Base-by-base conservation (phyloP, 805 yeast genomes). In the Pichia cabralensis region DNA sequence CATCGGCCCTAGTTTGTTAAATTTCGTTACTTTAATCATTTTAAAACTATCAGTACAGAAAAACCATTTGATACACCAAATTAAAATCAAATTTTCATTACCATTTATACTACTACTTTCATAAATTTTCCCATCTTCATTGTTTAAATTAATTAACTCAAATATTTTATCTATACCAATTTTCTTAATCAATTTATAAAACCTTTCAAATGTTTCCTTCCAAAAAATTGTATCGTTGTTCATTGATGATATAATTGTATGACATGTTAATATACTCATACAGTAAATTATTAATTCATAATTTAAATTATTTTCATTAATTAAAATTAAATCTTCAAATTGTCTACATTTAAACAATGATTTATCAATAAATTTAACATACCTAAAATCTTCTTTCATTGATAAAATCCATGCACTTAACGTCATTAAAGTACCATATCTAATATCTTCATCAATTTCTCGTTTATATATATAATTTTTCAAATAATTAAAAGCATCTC, bases 1-100 rank as follows among this genome's bases (percentile, higher is more conserved):
- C 10, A 44, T 30, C 3, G 55, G 50, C 3, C 52, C 53, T 6
- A 41, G 29, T 25, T 32, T 39, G 8, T 34, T 31, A 8, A 38
- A 39, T n/a, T 45, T 33, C 3, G 48, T 48, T 12, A 50, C 44
- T 31, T 40, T 44, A 16, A 44, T 36, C 18, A 42, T 31, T 24
- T 50, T 50, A 19, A 42, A 34, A 20, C 46, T 41, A 38, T 50
- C 53, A 28, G 47, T 49, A 30, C 46, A 48, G 25, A 50, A 46
- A 19, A 49, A 49, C 34, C 42, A 36, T 24, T 42, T 43, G 10
- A 48, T 31, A 3, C 41, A 40, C 49, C 52, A 45, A 9, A 34
- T 30, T 1, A 42, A 40, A 8, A 42, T 22, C n/a, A n/a, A n/a
- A 5, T 27, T 20, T 14, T 31, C 41, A 24, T 43, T 30, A 8